Evolutionary conservation across 2,329 filamentous ascomycete species (phyloP).

Genomic region (Microcyclosporella mali): DNA sequence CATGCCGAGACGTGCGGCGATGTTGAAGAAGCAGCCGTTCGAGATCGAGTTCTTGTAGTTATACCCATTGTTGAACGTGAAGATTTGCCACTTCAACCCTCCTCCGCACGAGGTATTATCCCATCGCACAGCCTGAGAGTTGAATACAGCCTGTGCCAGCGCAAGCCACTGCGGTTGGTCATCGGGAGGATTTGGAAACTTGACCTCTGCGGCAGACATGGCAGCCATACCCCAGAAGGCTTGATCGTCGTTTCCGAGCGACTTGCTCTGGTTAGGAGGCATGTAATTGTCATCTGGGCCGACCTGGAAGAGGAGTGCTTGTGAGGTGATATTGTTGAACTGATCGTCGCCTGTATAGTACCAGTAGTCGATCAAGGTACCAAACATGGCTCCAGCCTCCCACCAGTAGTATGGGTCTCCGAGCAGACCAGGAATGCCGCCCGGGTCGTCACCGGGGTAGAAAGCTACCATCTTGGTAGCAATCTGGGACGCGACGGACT

Average conservation of each 20-base stretch:
- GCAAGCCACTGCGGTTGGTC: constrained; percentile 41
- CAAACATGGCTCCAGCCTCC: constrained; percentile 60
- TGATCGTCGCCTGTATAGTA: constrained; percentile 58
- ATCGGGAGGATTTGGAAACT: constrained; percentile 40
- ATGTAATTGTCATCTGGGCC: constrained; percentile 54
- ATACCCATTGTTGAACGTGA: constrained; percentile 47
- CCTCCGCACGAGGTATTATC: constrained; percentile 34
- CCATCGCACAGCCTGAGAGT: constrained; percentile 36
- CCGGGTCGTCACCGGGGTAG: constrained; percentile 49
- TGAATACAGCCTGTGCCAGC: constrained; percentile 40
- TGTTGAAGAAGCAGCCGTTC: constrained; percentile 48
- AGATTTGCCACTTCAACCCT: constrained; percentile 32
- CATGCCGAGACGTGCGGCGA: constrained; percentile 39
- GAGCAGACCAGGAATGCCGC: constrained; percentile 49
- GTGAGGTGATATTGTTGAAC: constrained; percentile 55
- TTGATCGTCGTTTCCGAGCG: constrained; percentile 52
- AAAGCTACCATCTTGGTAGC: constrained; percentile 48
- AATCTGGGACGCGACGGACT: constrained; percentile 36
- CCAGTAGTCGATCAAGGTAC: constrained; percentile 65
- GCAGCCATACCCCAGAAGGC: constrained; percentile 53
- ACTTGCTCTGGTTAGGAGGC: constrained; percentile 41
- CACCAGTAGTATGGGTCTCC: constrained; percentile 68
- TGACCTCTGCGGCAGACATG: constrained; percentile 51
- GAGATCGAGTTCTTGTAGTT: constrained; percentile 46
- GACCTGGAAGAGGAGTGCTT: constrained; percentile 56